Conservation (phyloP, 305 asterid genomes). For the Withania somnifera region DNA sequence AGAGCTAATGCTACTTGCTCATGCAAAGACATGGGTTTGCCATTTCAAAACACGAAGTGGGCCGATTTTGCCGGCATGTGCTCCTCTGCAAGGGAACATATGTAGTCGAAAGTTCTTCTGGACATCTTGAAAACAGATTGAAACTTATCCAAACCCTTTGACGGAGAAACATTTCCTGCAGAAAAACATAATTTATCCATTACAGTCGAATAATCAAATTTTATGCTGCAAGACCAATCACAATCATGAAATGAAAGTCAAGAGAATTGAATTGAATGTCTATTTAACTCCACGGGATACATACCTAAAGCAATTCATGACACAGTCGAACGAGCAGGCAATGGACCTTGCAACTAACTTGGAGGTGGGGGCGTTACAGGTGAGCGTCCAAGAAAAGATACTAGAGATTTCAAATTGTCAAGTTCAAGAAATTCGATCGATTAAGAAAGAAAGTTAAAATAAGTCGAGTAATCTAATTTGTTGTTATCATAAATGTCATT, state of each 20-base stretch:
- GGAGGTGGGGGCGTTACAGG: neutral
- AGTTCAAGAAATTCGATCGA: neutral
- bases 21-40: conserved; percentile 53
- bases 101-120: conserved; percentile 55
- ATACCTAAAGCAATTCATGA: neutral
- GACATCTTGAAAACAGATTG: conserved; percentile 60
- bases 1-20: conserved; percentile 89
- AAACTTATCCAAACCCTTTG: conserved; percentile 39
- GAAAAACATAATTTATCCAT: neutral
- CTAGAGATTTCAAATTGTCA: neutral
- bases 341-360: neutral
- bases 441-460: neutral
- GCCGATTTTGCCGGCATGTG: conserved; percentile 60
- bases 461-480: neutral
- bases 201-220: neutral
- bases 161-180: conserved; percentile 50
- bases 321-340: neutral
- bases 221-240: neutral
- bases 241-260: neutral
- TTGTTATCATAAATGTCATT: neutral
- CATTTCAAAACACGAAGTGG: conserved; percentile 48
- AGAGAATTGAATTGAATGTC: neutral
- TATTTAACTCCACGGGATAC: neutral
- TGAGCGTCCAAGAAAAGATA: neutral
- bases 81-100: conserved; percentile 58